Conservation (phyloP, 192 early-diverging fungal species). For the Tieghemiomyces parasiticus region DNA sequence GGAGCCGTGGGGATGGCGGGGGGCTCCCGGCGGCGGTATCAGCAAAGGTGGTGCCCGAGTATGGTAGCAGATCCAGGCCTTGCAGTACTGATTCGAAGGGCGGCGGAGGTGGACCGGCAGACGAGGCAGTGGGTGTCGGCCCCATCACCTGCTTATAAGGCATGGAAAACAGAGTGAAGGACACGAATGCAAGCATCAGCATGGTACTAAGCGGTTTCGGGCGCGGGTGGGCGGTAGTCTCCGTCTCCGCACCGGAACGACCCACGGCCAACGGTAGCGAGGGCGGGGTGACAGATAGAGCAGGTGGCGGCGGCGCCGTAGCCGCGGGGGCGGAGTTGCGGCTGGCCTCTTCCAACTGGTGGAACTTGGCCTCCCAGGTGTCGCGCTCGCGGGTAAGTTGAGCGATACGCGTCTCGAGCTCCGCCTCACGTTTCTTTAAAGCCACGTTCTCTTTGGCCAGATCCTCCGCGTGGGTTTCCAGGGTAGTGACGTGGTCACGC, state of each 20-base stretch:
- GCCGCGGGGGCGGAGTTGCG: conserved; percentile 14
- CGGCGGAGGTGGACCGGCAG: neutral
- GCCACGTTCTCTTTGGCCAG: conserved; percentile 40
- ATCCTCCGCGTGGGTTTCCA: conserved; percentile 41
- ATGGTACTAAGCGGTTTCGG: conserved; percentile 8
- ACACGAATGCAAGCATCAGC: conserved; percentile 62
- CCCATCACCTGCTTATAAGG: conserved; percentile 19
- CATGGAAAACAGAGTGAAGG: conserved; percentile 66
- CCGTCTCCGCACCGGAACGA: neutral
- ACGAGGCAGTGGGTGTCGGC: neutral
- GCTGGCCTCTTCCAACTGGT: conserved; percentile 23
- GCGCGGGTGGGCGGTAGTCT: neutral
- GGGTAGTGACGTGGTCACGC: conserved; percentile 63
- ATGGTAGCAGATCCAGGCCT: neutral
- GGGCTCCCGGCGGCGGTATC: neutral
- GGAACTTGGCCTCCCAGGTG: conserved; percentile 28
- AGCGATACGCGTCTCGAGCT: conserved; percentile 38
- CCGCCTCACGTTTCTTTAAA: conserved; percentile 35
- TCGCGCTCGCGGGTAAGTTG: conserved; percentile 34
- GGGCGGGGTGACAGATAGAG: conserved; percentile 11
- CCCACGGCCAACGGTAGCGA: neutral
- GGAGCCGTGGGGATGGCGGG: neutral
- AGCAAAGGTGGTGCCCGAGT: neutral
- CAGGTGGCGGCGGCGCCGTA: conserved; percentile 13
- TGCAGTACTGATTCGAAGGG: neutral